phyloP scores from a whole-genome alignment of 2,329 filamentous ascomycete species.

The Botrytis fabae region DNA sequence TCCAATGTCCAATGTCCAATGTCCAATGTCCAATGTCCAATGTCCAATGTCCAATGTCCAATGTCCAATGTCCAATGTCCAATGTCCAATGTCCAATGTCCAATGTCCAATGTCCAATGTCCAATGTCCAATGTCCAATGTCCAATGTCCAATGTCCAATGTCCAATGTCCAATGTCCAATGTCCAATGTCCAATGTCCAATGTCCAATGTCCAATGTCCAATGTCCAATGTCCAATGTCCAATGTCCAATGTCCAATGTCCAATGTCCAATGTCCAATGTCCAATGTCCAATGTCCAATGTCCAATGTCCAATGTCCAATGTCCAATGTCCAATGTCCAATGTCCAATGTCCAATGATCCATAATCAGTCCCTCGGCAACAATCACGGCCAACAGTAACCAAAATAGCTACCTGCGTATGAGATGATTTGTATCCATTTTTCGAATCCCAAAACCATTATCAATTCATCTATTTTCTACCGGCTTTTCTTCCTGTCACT shows the following conservation, averaged over 20 bases:
- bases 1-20: too few relatives aligned
- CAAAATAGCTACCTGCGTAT: neutral
- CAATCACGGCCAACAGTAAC: neutral
- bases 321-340: too few relatives aligned
- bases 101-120: neutral
- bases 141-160: too few relatives aligned
- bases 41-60: neutral
- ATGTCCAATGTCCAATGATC: neutral
- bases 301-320: neutral
- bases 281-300: neutral
- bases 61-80: too few relatives aligned
- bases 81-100: neutral
- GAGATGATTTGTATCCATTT: neutral
- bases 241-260: neutral
- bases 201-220: neutral
- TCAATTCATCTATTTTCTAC: conserved; percentile 1
- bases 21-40: neutral
- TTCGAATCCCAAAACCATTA: neutral
- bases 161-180: neutral
- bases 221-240: neutral
- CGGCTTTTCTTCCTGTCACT: neutral
- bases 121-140: neutral
- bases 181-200: neutral
- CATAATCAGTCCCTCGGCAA: neutral
- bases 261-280: neutral